phyloP scores from a whole-genome alignment of 768 basidiomycete genomes.

The Roridomyces roridus region DNA sequence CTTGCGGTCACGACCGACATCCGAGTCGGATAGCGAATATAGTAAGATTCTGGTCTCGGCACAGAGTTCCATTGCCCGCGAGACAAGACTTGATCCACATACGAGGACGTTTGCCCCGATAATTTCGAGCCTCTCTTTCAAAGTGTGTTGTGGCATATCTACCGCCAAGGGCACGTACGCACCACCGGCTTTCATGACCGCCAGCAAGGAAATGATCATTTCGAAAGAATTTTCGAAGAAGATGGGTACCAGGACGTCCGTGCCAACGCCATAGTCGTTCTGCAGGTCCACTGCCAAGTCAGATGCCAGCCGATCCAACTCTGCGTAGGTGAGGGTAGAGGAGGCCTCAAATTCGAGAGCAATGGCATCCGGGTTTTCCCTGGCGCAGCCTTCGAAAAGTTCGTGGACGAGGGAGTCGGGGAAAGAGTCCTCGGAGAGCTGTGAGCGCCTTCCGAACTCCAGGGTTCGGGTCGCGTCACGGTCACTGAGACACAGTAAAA shows the following conservation, averaged over 20 bases:
- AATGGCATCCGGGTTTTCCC: background rate
- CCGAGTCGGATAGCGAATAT: no score
- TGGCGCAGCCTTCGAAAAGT: background rate
- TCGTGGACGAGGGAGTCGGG: background rate
- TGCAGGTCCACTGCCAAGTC: background rate
- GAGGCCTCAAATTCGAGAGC: background rate
- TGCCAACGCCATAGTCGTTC: background rate
- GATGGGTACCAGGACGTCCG: conserved; percentile 3
- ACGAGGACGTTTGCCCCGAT: background rate
- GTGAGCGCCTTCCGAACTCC: background rate
- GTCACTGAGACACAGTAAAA: background rate
- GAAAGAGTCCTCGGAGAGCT: background rate
- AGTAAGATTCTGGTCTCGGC: no score
- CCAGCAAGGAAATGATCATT: conserved; percentile 32
- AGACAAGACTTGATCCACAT: no score
- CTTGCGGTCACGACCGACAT: background rate
- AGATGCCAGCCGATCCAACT: conserved; percentile 6
- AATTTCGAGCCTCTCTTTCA: conserved; percentile 23
- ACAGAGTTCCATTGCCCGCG: no score
- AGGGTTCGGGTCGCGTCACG: background rate
- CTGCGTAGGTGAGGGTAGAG: conserved; percentile 6
- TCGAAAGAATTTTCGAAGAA: conserved; percentile 4
- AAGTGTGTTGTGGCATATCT: conserved; percentile 35
- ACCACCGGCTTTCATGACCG: conserved; percentile 39
- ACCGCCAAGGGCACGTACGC: conserved; percentile 31